Evolutionary conservation across 169 alveolate species (phyloP).

Genomic region (Cryptosporidium tyzzeri): DNA sequence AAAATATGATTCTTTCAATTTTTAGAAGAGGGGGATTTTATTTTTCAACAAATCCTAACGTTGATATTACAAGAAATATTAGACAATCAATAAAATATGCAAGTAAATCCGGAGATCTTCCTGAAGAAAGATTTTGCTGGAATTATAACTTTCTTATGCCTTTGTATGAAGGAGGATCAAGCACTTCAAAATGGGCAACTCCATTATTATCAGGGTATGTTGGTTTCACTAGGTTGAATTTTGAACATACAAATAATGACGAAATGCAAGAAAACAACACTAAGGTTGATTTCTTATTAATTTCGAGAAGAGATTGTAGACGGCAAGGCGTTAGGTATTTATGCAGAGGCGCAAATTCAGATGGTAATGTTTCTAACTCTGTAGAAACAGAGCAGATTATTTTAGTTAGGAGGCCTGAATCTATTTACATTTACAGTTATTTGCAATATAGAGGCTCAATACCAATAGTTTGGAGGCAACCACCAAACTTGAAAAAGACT

Average conservation of each 20-base stretch:
- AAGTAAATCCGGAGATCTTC: conserved; percentile 46
- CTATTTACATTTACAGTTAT: conserved; percentile 86
- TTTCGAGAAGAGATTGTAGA: conserved; percentile 92
- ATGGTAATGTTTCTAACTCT: conserved; percentile 90
- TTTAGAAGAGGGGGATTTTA: conserved; percentile 71
- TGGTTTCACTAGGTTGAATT: conserved; percentile 40
- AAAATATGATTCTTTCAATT: conserved; percentile 56
- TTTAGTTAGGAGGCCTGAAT: conserved; percentile 81
- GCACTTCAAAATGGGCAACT: conserved; percentile 72
- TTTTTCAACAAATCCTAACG: conserved; percentile 25
- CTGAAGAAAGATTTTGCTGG: conserved; percentile 72
- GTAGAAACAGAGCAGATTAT: conserved; percentile 96
- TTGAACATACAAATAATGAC: not conserved
- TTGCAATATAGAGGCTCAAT: conserved; percentile 96
- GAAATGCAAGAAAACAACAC: not conserved
- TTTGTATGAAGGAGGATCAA: conserved; percentile 53
- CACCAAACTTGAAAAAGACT: conserved; percentile 85
- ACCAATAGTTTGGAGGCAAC: conserved; percentile 94
- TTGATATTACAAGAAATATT: conserved; percentile 44
- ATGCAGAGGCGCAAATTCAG: conserved; percentile 92
- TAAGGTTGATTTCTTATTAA: conserved; percentile 78
- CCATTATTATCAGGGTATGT: conserved; percentile 59
- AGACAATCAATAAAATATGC: conserved; percentile 60
- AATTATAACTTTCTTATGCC: conserved; percentile 57
- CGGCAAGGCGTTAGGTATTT: conserved; percentile 96